Base-by-base conservation (phyloP, 345 rosid species). In the Orychophragmus violaceus region DNA sequence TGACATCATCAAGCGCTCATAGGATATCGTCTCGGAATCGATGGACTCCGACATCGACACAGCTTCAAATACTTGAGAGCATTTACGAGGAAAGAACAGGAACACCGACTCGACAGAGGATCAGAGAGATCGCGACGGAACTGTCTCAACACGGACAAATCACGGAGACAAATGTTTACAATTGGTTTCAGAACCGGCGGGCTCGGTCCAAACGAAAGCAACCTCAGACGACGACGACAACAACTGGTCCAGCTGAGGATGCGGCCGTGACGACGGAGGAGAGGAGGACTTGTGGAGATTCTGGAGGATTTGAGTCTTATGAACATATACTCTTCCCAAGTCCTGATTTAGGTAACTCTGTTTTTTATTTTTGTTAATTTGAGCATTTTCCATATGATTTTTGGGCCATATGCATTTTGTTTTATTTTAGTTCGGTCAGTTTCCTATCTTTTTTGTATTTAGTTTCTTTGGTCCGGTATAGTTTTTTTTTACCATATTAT, bases 181-280 rank as follows among this genome's bases (percentile, higher is more conserved):
- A 87, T 35, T 90, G 92, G 97, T 90, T 87, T 63, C 91, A 85
- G 60, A 90, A 90, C 59, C 71, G 97, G 17, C 74, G 90, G 28
- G 97, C 92, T 65, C 84, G 95, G 35, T 75, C 84, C 0, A 90
- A 90, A 52, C 77, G 87, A 42, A 87, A 85, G 74, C 81, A 79
- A 41, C 50, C 60, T 22, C 72, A 19, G 22, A 49, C 60, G n/a
- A 62, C 6, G 48, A 35, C 65, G 12, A 67, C 48, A 5, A 24
- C 1, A 49, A 44, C 44, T 60, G 57, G 16, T 59, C 63, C 14
- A 30, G 48, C 55, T 8, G 82, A 68, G 1, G 36, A 74, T n/a
- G 78, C 58, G 65, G 48, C 51, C 7, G 78, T 67, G 53, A n/a
- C 51, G n/a, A 66, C 55, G 16, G 85, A 79, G 14, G 73, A 66